Conservation (phyloP, 257 asterid genomes). For the Solanum appendiculatum region DNA sequence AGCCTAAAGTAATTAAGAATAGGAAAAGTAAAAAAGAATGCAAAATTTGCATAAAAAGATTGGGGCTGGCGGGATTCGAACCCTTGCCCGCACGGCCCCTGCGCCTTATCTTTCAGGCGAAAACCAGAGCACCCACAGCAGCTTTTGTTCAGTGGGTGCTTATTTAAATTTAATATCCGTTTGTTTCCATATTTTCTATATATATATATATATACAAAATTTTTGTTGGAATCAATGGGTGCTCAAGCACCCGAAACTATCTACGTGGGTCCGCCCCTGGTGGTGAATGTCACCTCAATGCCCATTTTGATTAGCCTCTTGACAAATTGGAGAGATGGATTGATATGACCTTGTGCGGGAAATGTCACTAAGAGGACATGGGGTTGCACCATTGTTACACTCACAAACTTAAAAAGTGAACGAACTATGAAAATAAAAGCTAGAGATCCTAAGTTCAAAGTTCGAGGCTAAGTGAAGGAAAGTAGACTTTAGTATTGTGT, state of each 20-base stretch:
- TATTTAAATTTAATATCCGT: too few species aligned
- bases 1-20: too few species aligned
- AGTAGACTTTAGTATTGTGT: neutral
- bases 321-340: constrained; percentile 18
- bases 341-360: constrained; percentile 27
- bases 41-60: fast-evolving
- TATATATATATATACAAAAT: too few species aligned
- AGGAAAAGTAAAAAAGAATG: neutral
- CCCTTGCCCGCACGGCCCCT: too few species aligned
- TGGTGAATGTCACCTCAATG: constrained; percentile 10
- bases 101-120: fast-evolving
- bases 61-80: too few species aligned
- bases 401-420: neutral
- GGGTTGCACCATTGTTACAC: neutral
- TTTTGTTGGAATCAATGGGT: too few species aligned
- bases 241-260: too few species aligned
- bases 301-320: constrained; percentile 4
- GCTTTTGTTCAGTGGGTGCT: too few species aligned
- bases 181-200: too few species aligned
- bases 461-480: too few species aligned
- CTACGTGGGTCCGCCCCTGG: neutral
- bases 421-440: neutral
- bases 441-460: neutral
- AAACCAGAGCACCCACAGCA: too few species aligned
- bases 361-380: constrained; percentile 12